phyloP scores from a whole-genome alignment of 352 stramenopile genomes.

The Phytophthora colocasiae region DNA sequence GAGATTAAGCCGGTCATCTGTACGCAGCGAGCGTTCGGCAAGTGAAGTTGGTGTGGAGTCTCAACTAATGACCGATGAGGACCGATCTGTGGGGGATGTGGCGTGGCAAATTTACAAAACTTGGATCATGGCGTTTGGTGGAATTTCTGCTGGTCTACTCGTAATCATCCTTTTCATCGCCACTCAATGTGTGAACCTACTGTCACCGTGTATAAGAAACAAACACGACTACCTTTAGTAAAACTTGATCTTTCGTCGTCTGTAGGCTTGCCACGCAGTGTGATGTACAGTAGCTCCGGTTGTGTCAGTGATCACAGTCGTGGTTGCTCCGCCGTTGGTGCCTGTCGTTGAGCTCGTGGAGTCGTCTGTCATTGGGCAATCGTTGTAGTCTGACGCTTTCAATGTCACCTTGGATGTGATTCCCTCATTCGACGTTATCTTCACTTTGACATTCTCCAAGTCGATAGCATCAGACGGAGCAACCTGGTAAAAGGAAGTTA shows the following conservation, averaged over 20 bases:
- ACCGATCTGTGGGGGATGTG: slow-evolving; percentile 68
- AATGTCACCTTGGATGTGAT: slow-evolving; percentile 86
- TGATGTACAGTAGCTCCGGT: slow-evolving; percentile 43
- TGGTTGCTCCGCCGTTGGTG: slow-evolving; percentile 20
- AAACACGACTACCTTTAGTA: slow-evolving; percentile 27
- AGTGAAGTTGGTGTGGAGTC: slow-evolving; percentile 40
- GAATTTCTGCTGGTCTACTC: slow-evolving; percentile 49
- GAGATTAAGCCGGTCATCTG: slow-evolving; percentile 59
- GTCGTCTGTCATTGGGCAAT: slow-evolving; percentile 50
- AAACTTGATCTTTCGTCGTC: slow-evolving; percentile 36
- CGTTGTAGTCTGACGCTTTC: slow-evolving; percentile 40
- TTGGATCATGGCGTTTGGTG: slow-evolving; percentile 76
- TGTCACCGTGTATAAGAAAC: slow-evolving; percentile 29
- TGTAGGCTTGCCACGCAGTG: slow-evolving; percentile 51
- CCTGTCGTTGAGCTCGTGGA: slow-evolving; percentile 22
- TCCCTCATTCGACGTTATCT: slow-evolving; percentile 84
- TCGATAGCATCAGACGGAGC: slow-evolving; percentile 41
- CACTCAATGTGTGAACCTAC: slow-evolving; percentile 62
- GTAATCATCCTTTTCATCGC: slow-evolving; percentile 57
- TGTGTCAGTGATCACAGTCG: slow-evolving; percentile 39
- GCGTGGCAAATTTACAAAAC: slow-evolving; percentile 69
- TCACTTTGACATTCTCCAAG: slow-evolving; percentile 77
- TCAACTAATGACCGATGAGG: slow-evolving; percentile 73
- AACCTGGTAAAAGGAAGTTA: slow-evolving; percentile 93
- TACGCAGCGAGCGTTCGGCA: slow-evolving; percentile 55